Evolutionary conservation across 2,329 filamentous ascomycete species (phyloP), one percentile per base, ranked within the genome.

Genomic region (Colletotrichum tropicicola): DNA sequence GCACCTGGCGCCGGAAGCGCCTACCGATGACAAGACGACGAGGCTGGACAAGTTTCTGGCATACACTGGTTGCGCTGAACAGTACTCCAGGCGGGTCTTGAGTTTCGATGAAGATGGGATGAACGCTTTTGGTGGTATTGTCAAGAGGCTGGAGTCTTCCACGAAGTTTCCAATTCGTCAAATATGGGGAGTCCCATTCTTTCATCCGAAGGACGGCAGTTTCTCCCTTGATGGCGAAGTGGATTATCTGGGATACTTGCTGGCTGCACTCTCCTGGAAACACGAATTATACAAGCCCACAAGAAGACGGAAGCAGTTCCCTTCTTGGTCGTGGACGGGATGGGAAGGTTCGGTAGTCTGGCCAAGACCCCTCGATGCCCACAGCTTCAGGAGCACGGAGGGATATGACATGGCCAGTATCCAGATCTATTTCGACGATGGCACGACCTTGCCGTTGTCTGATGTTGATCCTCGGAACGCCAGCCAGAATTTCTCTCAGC

Each of bases 271-370:
- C 3, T 47, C 54, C 21, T 57, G 54, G 54, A 57, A 12, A 19
- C 54, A 57, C 44, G 54, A 57, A 21, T 30, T 57, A 28, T 48
- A 48, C 43, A 57, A 57, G 23, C 43, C 54, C 21, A 57, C 44
- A 23, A 27, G 54, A n/a, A 35, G 54, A 19, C 54, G 54, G 7
- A 47, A 48, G 10, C 44, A 48, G 13, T 57, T 57, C n/a, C 54
- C 54, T n/a, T 57, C 54, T 1, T 57, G 54, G 54, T 57, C 54
- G 6, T 57, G 54, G 54, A 39, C 23, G 15, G 54, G 54, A 17
- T 57, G 54, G 54, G 54, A 57, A 57, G 54, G 54, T 3, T 57
- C 43, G 9, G 54, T 48, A 3, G 28, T 43, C 13, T 57, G 54
- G 54, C 54, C 54, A 28, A 37, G n/a, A 28, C 54, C 43, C 13